phyloP scores from a whole-genome alignment of 495 filamentous ascomycete species.

The Hamigera avellanea region DNA sequence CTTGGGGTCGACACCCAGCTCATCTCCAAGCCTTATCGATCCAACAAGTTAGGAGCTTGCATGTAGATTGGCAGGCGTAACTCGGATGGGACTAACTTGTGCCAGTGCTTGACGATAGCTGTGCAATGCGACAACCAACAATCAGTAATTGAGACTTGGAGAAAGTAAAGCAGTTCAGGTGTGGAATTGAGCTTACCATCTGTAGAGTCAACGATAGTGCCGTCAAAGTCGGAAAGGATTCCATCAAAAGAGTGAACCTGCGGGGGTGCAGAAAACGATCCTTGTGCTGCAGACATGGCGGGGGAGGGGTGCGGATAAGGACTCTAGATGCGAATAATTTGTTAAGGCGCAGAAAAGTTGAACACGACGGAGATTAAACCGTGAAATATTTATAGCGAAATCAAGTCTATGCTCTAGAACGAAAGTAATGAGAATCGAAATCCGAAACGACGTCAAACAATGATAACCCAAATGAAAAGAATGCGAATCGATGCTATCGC shows the following conservation, averaged over 20 bases:
- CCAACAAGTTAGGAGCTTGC: background rate
- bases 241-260: slow-evolving; percentile 57
- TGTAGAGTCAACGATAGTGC: slow-evolving; percentile 38
- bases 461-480: too few species aligned
- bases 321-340: too few species aligned
- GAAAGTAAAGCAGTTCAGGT: background rate
- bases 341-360: too few species aligned
- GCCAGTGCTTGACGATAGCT: slow-evolving; percentile 93
- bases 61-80: background rate
- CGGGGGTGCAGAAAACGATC: slow-evolving; percentile 47
- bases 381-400: slow-evolving; percentile 1
- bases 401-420: background rate
- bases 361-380: too few species aligned
- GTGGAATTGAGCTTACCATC: slow-evolving; percentile 22
- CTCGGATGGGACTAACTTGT: slow-evolving; percentile 42
- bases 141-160: background rate
- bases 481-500: too few species aligned
- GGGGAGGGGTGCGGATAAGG: slow-evolving; percentile 11
- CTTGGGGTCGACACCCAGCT: slow-evolving; percentile 70
- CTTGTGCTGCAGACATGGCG: slow-evolving; percentile 22
- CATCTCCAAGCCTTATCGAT: slow-evolving; percentile 55
- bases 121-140: too few species aligned
- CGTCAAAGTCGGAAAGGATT: slow-evolving; percentile 87
- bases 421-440: background rate
- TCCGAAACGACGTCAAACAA: too few species aligned